Base-by-base conservation (phyloP, 2,329 filamentous ascomycete species). In the Onygenales sp. region DNA sequence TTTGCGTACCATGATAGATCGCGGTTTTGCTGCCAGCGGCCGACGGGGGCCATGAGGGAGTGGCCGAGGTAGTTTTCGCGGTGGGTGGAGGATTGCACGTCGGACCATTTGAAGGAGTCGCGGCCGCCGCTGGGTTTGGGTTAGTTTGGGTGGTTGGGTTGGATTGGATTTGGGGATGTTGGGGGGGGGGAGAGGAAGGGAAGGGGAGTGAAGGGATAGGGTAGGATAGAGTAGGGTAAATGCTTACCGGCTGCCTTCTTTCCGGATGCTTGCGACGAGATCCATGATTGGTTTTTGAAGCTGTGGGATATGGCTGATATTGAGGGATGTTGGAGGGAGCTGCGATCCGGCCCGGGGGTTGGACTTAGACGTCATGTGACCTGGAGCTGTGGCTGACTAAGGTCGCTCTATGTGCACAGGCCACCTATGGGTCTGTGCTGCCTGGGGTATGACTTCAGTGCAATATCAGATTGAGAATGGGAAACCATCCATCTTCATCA, bases 91-190 rank as follows among this genome's bases (percentile, higher is more conserved):
- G 78, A 83, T 67, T 92, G 86, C 65, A 98, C 92, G 61, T 96
- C 90, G 59, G 92, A 87, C 93, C 93, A 97, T 73, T 85, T 91
- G 76, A 98, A 98, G 70, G 96, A 90, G 70, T 87, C 87, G 66
- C 78, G 80, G 56, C 93, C 93, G 65, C 93, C 93, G 60, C 93
- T 80, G 56, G 14, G 52, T 31, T 27, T 27, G 39, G 39, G 40
- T 39, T 50, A 45, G 21, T 49, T 53, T 42, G 11, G 49, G 42
- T 60, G 56, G 58, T 54, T 42, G 37, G 56, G 58, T 54, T 42
- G 37, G 31, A 17, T 52, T 6, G 33, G 2, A 10, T 42, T 34
- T 6, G 13, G 49, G 5, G 6, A 11, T 14, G 42, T 4, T 40
- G n/a, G 27, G 14, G 11, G 14, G 31, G n/a, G 37, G 14, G 11